phyloP scores from a whole-genome alignment of 2,329 filamentous ascomycete genomes.

The Byssothecium circinans region DNA sequence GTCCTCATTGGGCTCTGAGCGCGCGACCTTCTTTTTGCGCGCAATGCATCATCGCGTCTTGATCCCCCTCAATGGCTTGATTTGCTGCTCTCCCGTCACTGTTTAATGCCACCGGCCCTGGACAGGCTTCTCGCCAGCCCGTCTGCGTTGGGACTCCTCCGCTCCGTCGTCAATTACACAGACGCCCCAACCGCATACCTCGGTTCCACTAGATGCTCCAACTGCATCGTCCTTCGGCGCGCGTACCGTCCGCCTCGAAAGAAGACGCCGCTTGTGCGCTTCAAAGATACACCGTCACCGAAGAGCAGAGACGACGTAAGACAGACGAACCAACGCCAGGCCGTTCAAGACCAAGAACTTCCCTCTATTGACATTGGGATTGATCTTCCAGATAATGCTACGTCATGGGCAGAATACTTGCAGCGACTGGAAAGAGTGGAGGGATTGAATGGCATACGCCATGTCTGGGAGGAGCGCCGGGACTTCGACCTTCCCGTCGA shows the following conservation, averaged over 20 bases:
- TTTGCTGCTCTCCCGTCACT: slow-evolving; percentile 10
- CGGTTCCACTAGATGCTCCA: slow-evolving; percentile 19
- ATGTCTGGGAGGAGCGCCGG: slow-evolving; percentile 49
- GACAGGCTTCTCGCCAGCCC: slow-evolving; percentile 51
- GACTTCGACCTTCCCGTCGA: slow-evolving; percentile 44
- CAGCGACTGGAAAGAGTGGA: slow-evolving; percentile 46
- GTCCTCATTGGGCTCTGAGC: slow-evolving; percentile 12
- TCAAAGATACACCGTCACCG: slow-evolving; percentile 9
- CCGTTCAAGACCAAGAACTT: not conserved
- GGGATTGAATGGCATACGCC: slow-evolving; percentile 45
- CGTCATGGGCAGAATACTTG: slow-evolving; percentile 47
- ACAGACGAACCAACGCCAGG: not conserved
- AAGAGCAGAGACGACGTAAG: not conserved
- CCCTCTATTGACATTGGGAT: not conserved
- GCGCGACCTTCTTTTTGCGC: slow-evolving; percentile 17
- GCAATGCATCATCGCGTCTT: not conserved
- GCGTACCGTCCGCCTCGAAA: slow-evolving; percentile 11
- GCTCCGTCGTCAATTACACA: slow-evolving; percentile 32
- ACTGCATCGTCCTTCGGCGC: slow-evolving; percentile 15
- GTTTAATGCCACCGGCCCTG: slow-evolving; percentile 50
- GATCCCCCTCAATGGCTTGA: slow-evolving; percentile 19
- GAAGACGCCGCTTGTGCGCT: slow-evolving; percentile 16
- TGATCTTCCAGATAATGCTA: slow-evolving; percentile 14
- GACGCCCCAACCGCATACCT: slow-evolving; percentile 24
- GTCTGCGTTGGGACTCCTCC: slow-evolving; percentile 45